Conservation (phyloP, 176 grass and related monocot species). For the Oryza rufipogon region DNA sequence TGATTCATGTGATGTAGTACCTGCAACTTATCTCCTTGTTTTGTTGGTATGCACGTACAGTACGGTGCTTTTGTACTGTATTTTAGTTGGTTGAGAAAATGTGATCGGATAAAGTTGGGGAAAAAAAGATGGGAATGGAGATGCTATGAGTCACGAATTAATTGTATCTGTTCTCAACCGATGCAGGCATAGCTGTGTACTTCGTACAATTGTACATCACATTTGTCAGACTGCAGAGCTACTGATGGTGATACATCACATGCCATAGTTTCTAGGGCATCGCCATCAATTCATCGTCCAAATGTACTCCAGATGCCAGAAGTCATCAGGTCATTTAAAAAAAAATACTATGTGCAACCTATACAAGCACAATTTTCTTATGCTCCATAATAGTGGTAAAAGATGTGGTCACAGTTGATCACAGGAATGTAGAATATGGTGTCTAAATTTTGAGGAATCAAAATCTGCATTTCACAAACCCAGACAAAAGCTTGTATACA, state of each 20-base stretch:
- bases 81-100: neutral
- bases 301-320: neutral
- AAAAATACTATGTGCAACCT: neutral
- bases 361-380: neutral
- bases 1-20: neutral
- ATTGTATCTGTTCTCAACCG: neutral
- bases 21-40: neutral
- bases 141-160: neutral
- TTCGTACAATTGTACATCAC: neutral
- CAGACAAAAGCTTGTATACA: neutral
- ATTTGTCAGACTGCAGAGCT: neutral
- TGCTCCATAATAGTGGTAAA: neutral
- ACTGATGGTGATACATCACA: conserved; percentile 7
- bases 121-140: neutral
- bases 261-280: conserved; percentile 21
- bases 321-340: neutral
- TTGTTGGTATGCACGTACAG: neutral
- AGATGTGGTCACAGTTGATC: neutral
- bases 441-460: neutral
- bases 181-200: neutral
- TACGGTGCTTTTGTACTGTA: neutral
- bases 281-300: conserved; percentile 18
- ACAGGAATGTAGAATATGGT: neutral
- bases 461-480: neutral
- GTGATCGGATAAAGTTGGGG: neutral